Percentiles rank a stretch among this genome's conserved stretches.
Evolutionary conservation across 768 basidiomycete species (phyloP).

Genomic region (Lactarius quietus): DNA sequence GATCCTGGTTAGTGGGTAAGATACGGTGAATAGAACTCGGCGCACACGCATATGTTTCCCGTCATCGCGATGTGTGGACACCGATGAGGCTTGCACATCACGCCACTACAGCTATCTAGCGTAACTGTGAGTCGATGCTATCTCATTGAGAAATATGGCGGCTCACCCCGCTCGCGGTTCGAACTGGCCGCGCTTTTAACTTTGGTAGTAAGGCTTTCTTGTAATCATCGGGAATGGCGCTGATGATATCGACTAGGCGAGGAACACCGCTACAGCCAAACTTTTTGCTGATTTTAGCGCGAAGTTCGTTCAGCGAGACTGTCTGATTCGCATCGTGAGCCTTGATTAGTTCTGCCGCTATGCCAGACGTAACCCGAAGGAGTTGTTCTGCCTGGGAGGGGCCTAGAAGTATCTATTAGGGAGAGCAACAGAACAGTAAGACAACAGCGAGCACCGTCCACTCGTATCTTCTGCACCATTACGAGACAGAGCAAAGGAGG

Average conservation of each 20-base stretch:
- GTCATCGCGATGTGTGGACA: slow-evolving; percentile 99
- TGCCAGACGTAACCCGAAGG: slow-evolving; percentile 88
- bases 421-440: background rate
- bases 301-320: slow-evolving; percentile 84
- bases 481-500: too few relatives aligned
- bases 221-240: slow-evolving; percentile 96
- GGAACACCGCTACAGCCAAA: slow-evolving; percentile 84
- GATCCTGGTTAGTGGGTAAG: background rate
- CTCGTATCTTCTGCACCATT: slow-evolving; percentile 43
- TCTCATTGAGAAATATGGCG: background rate
- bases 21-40: slow-evolving; percentile 14
- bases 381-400: slow-evolving; percentile 89
- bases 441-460: slow-evolving; percentile 33
- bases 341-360: slow-evolving; percentile 90
- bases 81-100: slow-evolving; percentile 99
- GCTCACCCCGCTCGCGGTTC: slow-evolving; percentile 93
- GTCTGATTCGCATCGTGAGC: slow-evolving; percentile 74
- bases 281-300: slow-evolving; percentile 87
- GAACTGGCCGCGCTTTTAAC: slow-evolving; percentile 87
- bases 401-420: slow-evolving; percentile 36
- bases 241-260: slow-evolving; percentile 94
- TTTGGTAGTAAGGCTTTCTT: slow-evolving; percentile 88
- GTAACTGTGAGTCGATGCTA: background rate
- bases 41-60: slow-evolving; percentile 97
- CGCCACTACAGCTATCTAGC: slow-evolving; percentile 93